Conservation (phyloP, 176 grass and related monocot species). For the Coix lacrymajobi region DNA sequence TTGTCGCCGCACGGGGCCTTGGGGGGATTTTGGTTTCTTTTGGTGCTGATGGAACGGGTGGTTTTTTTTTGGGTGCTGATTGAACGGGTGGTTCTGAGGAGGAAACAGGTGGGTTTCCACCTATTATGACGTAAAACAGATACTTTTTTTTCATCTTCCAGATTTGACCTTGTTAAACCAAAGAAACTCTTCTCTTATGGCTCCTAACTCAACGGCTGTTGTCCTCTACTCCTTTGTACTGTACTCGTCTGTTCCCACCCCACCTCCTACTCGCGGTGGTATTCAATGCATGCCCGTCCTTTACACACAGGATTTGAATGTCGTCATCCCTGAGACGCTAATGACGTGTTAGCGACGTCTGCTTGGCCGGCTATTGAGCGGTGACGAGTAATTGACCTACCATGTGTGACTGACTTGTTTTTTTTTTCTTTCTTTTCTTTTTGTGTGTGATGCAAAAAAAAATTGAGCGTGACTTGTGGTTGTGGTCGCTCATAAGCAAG, state of each 20-base stretch:
- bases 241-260: background rate
- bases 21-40: background rate
- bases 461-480: background rate
- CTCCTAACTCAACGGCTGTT: background rate
- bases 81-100: background rate
- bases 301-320: background rate
- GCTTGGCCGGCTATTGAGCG: background rate
- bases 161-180: background rate
- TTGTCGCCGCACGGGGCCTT: background rate
- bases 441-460: background rate
- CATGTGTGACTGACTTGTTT: background rate
- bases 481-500: background rate
- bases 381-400: background rate
- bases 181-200: background rate
- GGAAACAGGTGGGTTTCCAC: background rate
- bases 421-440: background rate
- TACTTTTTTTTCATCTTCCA: background rate
- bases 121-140: background rate
- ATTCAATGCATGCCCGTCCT: background rate
- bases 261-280: background rate
- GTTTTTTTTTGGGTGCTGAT: no score
- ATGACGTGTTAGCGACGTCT: constrained; percentile 13
- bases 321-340: background rate
- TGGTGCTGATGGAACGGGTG: no score
- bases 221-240: no score